phyloP scores from a whole-genome alignment of 106 monocot species.

The Platanthera guangdongensis region DNA sequence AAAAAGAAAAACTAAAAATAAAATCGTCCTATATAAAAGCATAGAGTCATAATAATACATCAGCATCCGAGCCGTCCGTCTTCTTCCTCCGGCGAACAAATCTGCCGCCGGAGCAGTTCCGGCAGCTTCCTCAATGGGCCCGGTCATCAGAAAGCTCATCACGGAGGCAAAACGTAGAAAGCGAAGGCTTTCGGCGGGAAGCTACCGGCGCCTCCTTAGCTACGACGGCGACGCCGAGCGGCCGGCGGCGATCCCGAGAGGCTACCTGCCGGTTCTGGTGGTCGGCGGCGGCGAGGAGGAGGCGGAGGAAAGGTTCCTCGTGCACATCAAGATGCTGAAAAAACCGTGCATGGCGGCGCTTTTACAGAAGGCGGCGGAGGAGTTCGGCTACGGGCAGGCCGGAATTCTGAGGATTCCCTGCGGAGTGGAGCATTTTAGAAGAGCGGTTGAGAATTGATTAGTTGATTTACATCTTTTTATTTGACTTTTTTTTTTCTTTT shows the following conservation, averaged over 20 bases:
- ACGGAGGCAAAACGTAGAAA: not conserved
- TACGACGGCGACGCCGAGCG: not conserved
- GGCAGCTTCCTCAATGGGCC: no score
- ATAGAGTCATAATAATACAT: no score
- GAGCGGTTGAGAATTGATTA: not conserved
- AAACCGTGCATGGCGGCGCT: not conserved
- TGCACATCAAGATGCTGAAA: not conserved
- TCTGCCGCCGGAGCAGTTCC: no score
- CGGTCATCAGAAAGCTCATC: not conserved
- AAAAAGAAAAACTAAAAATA: no score
- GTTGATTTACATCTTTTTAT: not conserved
- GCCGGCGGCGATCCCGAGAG: not conserved
- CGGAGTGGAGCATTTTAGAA: not conserved
- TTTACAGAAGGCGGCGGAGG: not conserved
- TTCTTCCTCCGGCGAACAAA: no score
- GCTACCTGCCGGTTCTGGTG: slow-evolving; percentile 2
- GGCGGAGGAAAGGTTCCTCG: not conserved
- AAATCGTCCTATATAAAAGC: no score
- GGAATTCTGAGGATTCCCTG: not conserved
- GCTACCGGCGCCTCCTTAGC: not conserved
- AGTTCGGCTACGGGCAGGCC: not conserved
- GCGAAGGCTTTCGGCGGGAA: no score
- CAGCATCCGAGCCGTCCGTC: no score
- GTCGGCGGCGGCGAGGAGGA: not conserved
- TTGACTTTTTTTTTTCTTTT: not conserved